These are phyloP conservation scores for Steccherinum ochraceum DNA, from an alignment of 768 basidiomycete species.

Conservation along the genomic window DNA sequence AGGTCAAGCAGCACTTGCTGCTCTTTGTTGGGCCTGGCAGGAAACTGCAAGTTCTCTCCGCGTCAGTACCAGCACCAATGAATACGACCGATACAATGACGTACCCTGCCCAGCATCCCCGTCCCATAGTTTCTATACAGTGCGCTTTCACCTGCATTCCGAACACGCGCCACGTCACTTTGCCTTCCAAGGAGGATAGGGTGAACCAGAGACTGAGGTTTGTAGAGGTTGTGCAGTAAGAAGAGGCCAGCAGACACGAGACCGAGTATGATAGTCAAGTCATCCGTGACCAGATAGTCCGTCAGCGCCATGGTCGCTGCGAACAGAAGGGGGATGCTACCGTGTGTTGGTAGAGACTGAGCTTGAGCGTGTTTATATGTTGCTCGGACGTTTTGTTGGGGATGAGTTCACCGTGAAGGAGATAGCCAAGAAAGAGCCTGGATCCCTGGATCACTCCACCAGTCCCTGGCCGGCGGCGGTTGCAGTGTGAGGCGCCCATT, in stretches of 20 bases:
- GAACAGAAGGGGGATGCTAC: too few species aligned
- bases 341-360: too few species aligned
- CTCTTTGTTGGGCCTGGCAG: constrained; percentile 66
- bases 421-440: too few species aligned
- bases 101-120: constrained; percentile 73
- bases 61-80: constrained; percentile 3
- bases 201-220: constrained; percentile 81
- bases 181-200: constrained; percentile 91
- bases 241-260: constrained; percentile 74
- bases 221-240: constrained; percentile 71
- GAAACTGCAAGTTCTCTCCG: constrained; percentile 46
- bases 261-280: constrained; percentile 70
- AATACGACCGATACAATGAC: constrained; percentile 20
- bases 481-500: too few species aligned
- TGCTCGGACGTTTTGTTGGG: too few species aligned
- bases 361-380: too few species aligned
- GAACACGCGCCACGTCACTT: constrained; percentile 79
- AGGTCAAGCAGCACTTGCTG: constrained; percentile 61
- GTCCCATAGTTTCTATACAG: constrained; percentile 89
- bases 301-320: constrained; percentile 36
- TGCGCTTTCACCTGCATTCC: constrained; percentile 78
- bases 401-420: too few species aligned
- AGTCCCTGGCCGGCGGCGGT: too few species aligned
- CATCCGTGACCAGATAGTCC: constrained; percentile 68
- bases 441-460: too few species aligned